Conservation (phyloP, 345 rosid species). For the Linum lewisii region DNA sequence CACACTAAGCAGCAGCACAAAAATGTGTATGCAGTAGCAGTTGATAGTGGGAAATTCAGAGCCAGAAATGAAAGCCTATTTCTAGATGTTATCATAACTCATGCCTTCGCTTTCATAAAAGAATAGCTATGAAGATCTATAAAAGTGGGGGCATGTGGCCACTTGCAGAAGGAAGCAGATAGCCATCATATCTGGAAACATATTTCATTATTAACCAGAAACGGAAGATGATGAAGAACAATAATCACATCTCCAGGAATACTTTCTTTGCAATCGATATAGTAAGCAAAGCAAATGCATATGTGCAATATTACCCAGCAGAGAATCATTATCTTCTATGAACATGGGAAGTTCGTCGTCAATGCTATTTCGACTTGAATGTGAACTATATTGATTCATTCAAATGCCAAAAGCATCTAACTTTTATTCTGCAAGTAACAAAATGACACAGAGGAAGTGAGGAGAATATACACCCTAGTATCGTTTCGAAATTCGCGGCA, state of each 20-base stretch:
- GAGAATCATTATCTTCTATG: no score
- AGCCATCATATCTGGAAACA: not conserved
- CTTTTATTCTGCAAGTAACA: not conserved
- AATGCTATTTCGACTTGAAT: no score
- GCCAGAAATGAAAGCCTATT: conserved; percentile 1
- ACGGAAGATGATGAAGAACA: not conserved
- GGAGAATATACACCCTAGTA: conserved; percentile 26
- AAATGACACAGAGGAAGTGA: not conserved
- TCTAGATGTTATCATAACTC: not conserved
- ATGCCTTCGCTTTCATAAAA: not conserved
- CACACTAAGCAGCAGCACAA: no score
- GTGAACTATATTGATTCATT: no score
- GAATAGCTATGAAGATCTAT: not conserved
- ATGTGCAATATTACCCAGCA: no score
- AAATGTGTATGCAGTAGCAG: not conserved
- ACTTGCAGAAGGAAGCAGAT: not conserved
- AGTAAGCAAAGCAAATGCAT: not conserved
- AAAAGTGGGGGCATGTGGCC: not conserved
- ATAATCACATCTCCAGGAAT: not conserved
- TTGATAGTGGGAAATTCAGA: not conserved
- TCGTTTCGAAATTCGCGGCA: conserved; percentile 72
- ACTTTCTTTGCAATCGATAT: not conserved
- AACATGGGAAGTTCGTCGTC: no score
- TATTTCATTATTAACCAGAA: not conserved
- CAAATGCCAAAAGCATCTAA: not conserved